Conservation (phyloP, 2,329 filamentous ascomycete genomes). For the Cytospora schulzeri region DNA sequence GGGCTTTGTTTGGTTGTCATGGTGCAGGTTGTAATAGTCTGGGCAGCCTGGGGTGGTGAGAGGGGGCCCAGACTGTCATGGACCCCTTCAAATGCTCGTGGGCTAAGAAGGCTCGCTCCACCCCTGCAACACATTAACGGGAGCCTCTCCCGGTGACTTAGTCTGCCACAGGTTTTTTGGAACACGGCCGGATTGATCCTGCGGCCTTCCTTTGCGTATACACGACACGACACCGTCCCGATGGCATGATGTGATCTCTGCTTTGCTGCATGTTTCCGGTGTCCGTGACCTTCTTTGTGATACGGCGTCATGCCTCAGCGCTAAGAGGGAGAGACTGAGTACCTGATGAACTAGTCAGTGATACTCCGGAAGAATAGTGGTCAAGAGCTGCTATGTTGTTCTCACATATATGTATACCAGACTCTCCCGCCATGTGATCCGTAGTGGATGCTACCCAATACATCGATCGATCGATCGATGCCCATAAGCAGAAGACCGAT, state of each 20-base stretch:
- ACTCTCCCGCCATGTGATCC: too few species aligned
- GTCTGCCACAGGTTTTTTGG: too few species aligned
- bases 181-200: too few species aligned
- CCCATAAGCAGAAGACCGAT: neutral
- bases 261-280: neutral
- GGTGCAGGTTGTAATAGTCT: too few species aligned
- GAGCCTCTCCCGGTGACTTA: too few species aligned
- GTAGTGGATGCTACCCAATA: neutral
- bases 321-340: neutral
- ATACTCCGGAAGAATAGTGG: neutral
- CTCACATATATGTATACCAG: too few species aligned
- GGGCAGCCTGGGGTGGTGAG: neutral
- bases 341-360: neutral
- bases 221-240: neutral
- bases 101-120: neutral
- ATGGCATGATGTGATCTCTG: neutral
- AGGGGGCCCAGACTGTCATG: constrained; percentile 20
- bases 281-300: neutral
- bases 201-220: too few species aligned
- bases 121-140: constrained; percentile 7
- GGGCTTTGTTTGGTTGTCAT: neutral
- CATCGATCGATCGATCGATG: neutral
- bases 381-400: neutral
- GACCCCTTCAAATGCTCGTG: constrained; percentile 14
- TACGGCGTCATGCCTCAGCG: neutral